phyloP scores from a whole-genome alignment of 1,284 basidiomycete species.

The Ganoderma sinense region DNA sequence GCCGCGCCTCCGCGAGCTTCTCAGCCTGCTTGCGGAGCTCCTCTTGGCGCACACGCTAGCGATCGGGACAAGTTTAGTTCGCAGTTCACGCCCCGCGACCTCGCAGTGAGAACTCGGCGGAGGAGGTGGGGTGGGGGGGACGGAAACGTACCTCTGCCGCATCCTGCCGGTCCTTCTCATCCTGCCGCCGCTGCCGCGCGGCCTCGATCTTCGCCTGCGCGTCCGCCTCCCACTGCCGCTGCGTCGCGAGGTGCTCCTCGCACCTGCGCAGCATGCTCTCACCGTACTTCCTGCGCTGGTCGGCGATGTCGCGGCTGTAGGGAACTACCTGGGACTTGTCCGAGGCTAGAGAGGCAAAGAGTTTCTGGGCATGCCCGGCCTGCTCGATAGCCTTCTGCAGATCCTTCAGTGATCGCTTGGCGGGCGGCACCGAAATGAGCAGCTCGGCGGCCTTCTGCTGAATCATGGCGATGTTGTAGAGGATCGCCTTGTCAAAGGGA shows the following conservation, averaged over 20 bases:
- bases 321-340: constrained; percentile 78
- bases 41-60: constrained; percentile 63
- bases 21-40: constrained; percentile 67
- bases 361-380: constrained; percentile 86
- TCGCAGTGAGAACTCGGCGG: neutral
- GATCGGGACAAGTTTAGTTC: neutral
- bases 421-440: constrained; percentile 74
- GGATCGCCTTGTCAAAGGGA: constrained; percentile 86
- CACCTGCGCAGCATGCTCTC: constrained; percentile 83
- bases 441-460: constrained; percentile 94
- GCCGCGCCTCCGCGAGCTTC: constrained; percentile 77
- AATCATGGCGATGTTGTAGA: constrained; percentile 97
- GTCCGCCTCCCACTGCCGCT: constrained; percentile 80
- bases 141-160: constrained; percentile 60
- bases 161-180: constrained; percentile 68
- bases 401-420: constrained; percentile 83
- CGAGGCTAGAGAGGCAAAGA: constrained; percentile 83
- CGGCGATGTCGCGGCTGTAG: constrained; percentile 86
- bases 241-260: constrained; percentile 79
- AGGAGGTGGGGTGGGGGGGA: neutral
- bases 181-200: constrained; percentile 72
- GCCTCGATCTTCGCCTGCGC: constrained; percentile 77
- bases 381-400: constrained; percentile 81
- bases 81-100: neutral
- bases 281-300: constrained; percentile 89